A percentile compares a stretch with the other conserved stretches of the same genome.
These are phyloP conservation scores for Aspergillus steynii DNA, from an alignment of 495 filamentous ascomycete genomes.

Conservation along the genomic window DNA sequence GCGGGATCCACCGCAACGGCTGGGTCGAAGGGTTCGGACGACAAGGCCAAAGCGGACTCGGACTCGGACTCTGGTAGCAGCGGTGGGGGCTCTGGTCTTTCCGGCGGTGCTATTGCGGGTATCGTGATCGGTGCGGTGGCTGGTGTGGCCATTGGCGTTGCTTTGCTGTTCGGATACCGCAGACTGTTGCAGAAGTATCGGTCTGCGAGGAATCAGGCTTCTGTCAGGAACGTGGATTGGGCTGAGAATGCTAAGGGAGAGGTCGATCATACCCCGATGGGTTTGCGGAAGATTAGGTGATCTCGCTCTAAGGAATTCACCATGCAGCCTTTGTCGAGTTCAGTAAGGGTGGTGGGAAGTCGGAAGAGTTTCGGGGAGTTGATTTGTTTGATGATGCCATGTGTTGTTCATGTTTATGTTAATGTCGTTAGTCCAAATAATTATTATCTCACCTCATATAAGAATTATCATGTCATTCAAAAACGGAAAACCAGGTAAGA, in stretches of 20 bases:
- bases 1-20: slow-evolving; percentile 7
- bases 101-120: slow-evolving; percentile 46
- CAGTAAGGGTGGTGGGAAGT: too few species aligned
- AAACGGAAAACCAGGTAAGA: too few species aligned
- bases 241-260: slow-evolving; percentile 6
- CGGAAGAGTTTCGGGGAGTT: too few species aligned
- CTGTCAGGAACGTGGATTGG: slow-evolving; percentile 19
- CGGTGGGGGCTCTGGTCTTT: slow-evolving; percentile 28
- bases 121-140: slow-evolving; percentile 49
- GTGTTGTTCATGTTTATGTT: too few species aligned
- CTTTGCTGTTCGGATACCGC: slow-evolving; percentile 17
- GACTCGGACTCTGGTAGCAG: slow-evolving; percentile 2
- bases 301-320: background rate
- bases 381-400: too few species aligned
- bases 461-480: too few species aligned
- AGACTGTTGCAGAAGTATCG: slow-evolving; percentile 20
- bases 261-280: slow-evolving; percentile 2
- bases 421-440: background rate
- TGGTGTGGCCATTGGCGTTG: slow-evolving; percentile 26
- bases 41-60: background rate
- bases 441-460: too few species aligned
- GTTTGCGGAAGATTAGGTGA: slow-evolving; percentile 9
- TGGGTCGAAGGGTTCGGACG: slow-evolving; percentile 2
- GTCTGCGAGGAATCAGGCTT: slow-evolving; percentile 13
- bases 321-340: too few species aligned